Conservation (phyloP, 352 stramenopile species). For the Phytophthora sp. region DNA sequence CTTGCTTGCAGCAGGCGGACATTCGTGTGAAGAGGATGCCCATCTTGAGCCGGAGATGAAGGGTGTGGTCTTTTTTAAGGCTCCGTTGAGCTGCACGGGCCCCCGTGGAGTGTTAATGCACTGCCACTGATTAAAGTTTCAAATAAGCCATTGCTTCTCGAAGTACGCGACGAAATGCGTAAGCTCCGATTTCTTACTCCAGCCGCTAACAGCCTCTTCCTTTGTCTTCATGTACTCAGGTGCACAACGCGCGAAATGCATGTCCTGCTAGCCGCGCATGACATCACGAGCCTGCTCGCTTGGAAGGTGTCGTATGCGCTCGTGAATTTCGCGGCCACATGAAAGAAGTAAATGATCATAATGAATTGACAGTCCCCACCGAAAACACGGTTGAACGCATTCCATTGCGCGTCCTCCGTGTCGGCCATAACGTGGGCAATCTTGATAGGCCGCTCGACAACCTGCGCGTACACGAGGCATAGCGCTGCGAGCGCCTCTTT, state of each 20-base stretch:
- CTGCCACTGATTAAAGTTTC: conserved; percentile 3
- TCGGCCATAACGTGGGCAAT: too few relatives aligned
- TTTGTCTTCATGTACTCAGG: not conserved
- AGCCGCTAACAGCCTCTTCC: not conserved
- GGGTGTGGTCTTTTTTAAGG: too few relatives aligned
- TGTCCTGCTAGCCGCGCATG: not conserved
- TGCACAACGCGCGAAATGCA: not conserved
- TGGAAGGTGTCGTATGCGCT: too few relatives aligned
- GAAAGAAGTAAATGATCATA: too few relatives aligned
- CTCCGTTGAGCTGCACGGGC: not conserved
- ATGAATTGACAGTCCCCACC: too few relatives aligned
- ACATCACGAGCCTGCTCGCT: not conserved
- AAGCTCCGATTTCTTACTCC: not conserved
- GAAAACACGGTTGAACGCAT: too few relatives aligned
- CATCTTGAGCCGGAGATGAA: too few relatives aligned
- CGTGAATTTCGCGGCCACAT: too few relatives aligned
- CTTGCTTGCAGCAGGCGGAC: not conserved
- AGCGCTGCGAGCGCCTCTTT: too few relatives aligned
- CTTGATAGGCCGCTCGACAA: too few relatives aligned
- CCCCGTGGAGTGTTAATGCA: not conserved
- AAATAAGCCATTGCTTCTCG: conserved; percentile 10
- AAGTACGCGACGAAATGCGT: conserved; percentile 5
- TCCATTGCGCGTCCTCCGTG: too few relatives aligned
- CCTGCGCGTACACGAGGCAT: too few relatives aligned
- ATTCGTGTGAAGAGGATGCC: not conserved